Conservation (phyloP, 169 alveolate genomes). For the Plasmodium inui region DNA sequence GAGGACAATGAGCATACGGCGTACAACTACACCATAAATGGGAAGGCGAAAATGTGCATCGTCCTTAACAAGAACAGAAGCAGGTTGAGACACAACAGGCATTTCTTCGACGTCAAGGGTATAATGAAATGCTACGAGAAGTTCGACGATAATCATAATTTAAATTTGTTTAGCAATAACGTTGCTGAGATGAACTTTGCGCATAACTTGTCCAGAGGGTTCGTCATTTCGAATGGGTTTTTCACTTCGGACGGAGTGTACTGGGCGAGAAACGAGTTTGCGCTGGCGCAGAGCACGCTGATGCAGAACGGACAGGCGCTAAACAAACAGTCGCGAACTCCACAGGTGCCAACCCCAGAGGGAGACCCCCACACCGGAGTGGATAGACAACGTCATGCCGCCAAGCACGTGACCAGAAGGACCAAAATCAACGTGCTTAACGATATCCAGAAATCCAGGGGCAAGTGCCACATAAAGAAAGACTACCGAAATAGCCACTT, state of each 20-base stretch:
- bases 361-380: neutral
- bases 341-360: neutral
- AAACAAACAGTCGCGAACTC: neutral
- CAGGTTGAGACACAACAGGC: slow-evolving; percentile 10
- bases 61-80: slow-evolving; percentile 34
- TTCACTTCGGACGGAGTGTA: neutral
- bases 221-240: neutral
- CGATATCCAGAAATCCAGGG: slow-evolving; percentile 45
- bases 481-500: slow-evolving; percentile 17
- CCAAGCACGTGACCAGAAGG: neutral
- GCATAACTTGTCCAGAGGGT: slow-evolving; percentile 23
- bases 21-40: neutral
- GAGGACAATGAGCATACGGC: slow-evolving; percentile 14
- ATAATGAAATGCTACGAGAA: slow-evolving; percentile 17
- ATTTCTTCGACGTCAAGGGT: slow-evolving; percentile 33
- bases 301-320: neutral
- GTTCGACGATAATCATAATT: slow-evolving; percentile 9
- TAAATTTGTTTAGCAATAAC: neutral
- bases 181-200: neutral
- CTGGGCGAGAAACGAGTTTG: neutral
- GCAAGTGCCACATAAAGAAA: slow-evolving; percentile 24
- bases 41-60: slow-evolving; percentile 16
- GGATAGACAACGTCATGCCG: neutral
- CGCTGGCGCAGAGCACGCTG: neutral
- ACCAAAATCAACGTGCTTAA: slow-evolving; percentile 13